Percentiles rank a stretch among this genome's conserved stretches.
Evolutionary conservation across 225 moss, liverwort and hornwort species (phyloP).

Genomic region (Bryoerythrophyllum caledonicum): DNA sequence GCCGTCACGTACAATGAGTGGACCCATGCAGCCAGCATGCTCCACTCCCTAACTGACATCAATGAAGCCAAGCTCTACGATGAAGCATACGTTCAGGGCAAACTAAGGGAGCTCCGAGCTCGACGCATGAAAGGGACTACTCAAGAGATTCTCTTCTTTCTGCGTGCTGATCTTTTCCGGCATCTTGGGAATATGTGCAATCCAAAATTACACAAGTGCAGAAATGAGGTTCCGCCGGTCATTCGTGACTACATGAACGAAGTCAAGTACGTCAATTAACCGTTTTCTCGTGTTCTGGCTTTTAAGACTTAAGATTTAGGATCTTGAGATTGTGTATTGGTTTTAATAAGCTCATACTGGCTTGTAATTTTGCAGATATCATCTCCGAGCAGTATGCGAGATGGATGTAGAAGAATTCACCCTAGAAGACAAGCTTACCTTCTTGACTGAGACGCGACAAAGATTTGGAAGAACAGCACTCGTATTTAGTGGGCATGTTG

Average conservation of each 20-base stretch:
- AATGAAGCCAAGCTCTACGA: constrained; percentile 47
- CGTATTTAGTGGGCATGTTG: constrained; percentile 53
- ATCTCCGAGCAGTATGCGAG: constrained; percentile 55
- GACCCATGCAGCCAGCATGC: constrained; percentile 57
- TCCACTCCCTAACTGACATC: constrained; percentile 18
- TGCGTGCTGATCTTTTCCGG: constrained; percentile 59
- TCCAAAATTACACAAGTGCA: constrained; percentile 46
- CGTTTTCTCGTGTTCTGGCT: background rate
- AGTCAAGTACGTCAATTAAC: constrained; percentile 37
- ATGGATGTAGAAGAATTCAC: constrained; percentile 50
- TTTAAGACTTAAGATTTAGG: background rate
- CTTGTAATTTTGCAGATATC: constrained; percentile 36
- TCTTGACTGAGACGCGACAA: constrained; percentile 54
- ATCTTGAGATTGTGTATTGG: background rate
- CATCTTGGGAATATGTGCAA: constrained; percentile 63
- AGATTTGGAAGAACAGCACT: constrained; percentile 62
- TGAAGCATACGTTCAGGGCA: constrained; percentile 50
- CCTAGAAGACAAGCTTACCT: constrained; percentile 54
- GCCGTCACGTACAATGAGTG: constrained; percentile 61
- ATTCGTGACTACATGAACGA: constrained; percentile 59
- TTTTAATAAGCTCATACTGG: background rate
- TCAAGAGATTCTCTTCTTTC: constrained; percentile 56
- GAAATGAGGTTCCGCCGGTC: constrained; percentile 47
- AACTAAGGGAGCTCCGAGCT: constrained; percentile 52
- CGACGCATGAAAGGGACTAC: constrained; percentile 47